These are phyloP conservation scores for Sugiyamaella boreocaroliniensis DNA, from an alignment of 805 yeast species.

Conservation along the genomic window DNA sequence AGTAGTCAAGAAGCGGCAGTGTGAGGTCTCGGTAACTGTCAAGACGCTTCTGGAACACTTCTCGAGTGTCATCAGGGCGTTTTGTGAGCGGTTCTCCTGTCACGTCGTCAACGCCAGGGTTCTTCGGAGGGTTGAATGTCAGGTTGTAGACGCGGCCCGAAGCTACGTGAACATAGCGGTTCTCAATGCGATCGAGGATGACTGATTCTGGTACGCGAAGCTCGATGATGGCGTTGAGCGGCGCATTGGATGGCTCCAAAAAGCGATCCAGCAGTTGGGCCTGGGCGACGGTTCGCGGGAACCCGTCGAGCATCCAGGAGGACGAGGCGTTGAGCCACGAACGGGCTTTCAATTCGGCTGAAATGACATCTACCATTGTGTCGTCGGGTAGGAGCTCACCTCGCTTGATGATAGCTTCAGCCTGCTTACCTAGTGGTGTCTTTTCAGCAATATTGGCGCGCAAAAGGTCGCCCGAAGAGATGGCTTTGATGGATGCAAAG, in stretches of 20 bases:
- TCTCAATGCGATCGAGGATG: constrained; percentile 73
- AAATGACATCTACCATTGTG: constrained; percentile 54
- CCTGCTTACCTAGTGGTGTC: constrained; percentile 47
- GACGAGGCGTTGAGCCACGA: constrained; percentile 40
- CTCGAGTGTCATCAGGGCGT: constrained; percentile 77
- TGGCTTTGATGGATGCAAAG: constrained; percentile 45
- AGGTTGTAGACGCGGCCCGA: constrained; percentile 85
- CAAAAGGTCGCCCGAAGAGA: constrained; percentile 81
- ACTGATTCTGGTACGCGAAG: constrained; percentile 80
- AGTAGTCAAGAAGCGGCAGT: constrained; percentile 60
- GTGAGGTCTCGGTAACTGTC: constrained; percentile 53
- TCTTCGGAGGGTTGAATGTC: constrained; percentile 83
- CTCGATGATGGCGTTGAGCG: constrained; percentile 73
- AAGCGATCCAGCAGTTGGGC: constrained; percentile 54
- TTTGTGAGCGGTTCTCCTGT: constrained; percentile 82
- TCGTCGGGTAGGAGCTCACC: constrained; percentile 75
- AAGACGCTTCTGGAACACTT: constrained; percentile 61
- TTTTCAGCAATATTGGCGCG: constrained; percentile 55
- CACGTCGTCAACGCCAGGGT: constrained; percentile 72
- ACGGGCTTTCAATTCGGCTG: constrained; percentile 38
- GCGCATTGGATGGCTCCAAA: constrained; percentile 31
- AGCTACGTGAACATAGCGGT: constrained; percentile 75
- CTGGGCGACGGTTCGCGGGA: constrained; percentile 75
- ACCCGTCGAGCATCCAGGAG: constrained; percentile 83
- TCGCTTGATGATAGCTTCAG: constrained; percentile 46